Conservation (phyloP, 2,329 filamentous ascomycete species). For the Sphaerostilbella broomeana region DNA sequence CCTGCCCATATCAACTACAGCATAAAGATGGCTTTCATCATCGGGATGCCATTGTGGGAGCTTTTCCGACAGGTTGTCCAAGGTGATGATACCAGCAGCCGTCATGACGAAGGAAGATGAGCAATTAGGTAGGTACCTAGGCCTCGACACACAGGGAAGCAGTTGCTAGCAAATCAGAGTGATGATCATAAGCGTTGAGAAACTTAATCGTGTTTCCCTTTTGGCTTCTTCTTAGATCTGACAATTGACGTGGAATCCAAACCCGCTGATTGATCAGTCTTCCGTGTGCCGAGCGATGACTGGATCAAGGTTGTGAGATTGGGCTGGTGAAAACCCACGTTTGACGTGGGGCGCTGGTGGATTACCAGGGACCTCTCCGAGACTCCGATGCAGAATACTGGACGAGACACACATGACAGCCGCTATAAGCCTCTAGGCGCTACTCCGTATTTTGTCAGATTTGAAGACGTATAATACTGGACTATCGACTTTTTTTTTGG, state of each 20-base stretch:
- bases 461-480: too few relatives aligned
- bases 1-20: constrained; percentile 57
- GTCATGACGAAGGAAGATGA: too few relatives aligned
- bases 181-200: too few relatives aligned
- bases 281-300: constrained; percentile 8
- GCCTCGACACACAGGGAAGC: too few relatives aligned
- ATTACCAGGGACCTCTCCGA: constrained; percentile 9
- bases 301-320: constrained; percentile 1
- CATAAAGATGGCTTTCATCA: constrained; percentile 44
- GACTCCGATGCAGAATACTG: constrained; percentile 8
- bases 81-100: constrained; percentile 39
- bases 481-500: constrained; percentile 1
- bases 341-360: constrained; percentile 9
- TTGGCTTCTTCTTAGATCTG: too few relatives aligned
- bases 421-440: too few relatives aligned
- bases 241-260: constrained; percentile 6
- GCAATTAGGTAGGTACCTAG: too few relatives aligned
- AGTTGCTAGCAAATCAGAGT: too few relatives aligned
- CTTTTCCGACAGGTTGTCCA: constrained; percentile 44
- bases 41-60: constrained; percentile 43
- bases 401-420: background rate
- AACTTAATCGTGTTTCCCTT: too few relatives aligned
- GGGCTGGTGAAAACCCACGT: constrained; percentile 7
- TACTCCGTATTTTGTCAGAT: too few relatives aligned
- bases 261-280: constrained; percentile 5